Base-by-base conservation (phyloP, 345 rosid species). In the Lepidium didymum region DNA sequence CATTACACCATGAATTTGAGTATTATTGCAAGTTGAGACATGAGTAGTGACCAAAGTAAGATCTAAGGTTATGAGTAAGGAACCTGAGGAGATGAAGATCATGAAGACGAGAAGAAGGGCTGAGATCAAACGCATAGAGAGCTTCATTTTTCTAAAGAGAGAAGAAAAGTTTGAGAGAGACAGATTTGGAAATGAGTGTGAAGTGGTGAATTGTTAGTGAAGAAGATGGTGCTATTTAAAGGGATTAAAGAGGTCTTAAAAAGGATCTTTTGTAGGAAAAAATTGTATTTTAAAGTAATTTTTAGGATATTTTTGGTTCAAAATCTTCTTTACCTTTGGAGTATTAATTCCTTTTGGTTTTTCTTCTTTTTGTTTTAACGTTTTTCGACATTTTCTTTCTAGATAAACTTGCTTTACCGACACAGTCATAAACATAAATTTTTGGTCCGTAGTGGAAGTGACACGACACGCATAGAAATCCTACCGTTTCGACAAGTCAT, bases 11-110 rank as follows among this genome's bases (percentile, higher is more conserved):
- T 8, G 21, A 33, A 33, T 15, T 18, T 15, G 14, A 12, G 10
- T 54, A 34, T 34, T 10, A 54, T 54, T 27, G 31, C 31, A 4
- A 25, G 27, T 25, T 25, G 3, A 34, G 9, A 47, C 16, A 21
- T 40, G 10, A 49, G 46, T 18, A 49, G 65, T 63, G 35, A 49
- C 6, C 4, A 45, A 25, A 56, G 27, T 36, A 31, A 40, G 42
- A 62, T n/a, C 46, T 29, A 19, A 29, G 53, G 49, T 14, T 7
- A 74, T 0, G 62, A 47, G 40, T 18, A 55, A 16, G 8, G 42
- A 70, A 76, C 79, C 79, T 69, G 79, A 43, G 56, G 68, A 62
- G 3, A 76, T 37, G 37, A 76, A 53, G 29, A 76, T 71, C 72
- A 76, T 56, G 44, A 58, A 29, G 68, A 76, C 2, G 63, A 76